Base-by-base conservation (phyloP, 2,329 filamentous ascomycete genomes). In the Neonectria punicea region DNA sequence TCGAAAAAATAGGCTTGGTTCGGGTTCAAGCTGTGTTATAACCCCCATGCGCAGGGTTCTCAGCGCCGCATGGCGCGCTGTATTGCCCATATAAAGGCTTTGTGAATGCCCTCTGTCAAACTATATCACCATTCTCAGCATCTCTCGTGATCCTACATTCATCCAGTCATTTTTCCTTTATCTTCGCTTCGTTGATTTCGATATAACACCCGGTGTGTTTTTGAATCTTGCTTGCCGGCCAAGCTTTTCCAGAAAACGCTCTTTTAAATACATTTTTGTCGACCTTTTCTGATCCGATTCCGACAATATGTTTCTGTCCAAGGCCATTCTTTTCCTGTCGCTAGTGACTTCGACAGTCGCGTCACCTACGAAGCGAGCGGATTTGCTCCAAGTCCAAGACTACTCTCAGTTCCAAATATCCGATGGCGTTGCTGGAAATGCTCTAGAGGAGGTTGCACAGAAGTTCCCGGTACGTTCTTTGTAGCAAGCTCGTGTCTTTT, bases 391-490 rank as follows among this genome's bases (percentile, higher is more conserved):
- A 32, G 58, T 63, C 20, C 55, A 62, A 34, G 43, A 56, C 32
- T 58, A 68, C 36, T 56, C 44, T 3, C 34, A 68, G 16, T 86
- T 87, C 75, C 82, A 83, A 68, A 78, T 88, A 54, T 84, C 84
- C 0, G 81, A 81, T 49, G 86, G 86, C 3, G 77, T 81, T 10
- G 84, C 81, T 22, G 85, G 86, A 57, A 83, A 87, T 50, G 86
- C 85, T 13, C 79, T 87, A 20, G 81, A 77, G 1, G 85, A 88
- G 75, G 86, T 86, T 58, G 78, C 85, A 50, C 81, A 83, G 58
- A 83, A 85, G 67, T 88, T 89, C 72, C 84, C 86, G 0, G 85
- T 85, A 76, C 51, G 79, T 70, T 20, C 1, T 75, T 50, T n/a
- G 22, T 39, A 11, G 5, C 4, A n/a, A 18, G 13, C 16, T 18